A percentile compares a stretch with the other conserved stretches of the same genome.
Conservation (phyloP, 2,329 filamentous ascomycete species). For the Cytospora piceae region DNA sequence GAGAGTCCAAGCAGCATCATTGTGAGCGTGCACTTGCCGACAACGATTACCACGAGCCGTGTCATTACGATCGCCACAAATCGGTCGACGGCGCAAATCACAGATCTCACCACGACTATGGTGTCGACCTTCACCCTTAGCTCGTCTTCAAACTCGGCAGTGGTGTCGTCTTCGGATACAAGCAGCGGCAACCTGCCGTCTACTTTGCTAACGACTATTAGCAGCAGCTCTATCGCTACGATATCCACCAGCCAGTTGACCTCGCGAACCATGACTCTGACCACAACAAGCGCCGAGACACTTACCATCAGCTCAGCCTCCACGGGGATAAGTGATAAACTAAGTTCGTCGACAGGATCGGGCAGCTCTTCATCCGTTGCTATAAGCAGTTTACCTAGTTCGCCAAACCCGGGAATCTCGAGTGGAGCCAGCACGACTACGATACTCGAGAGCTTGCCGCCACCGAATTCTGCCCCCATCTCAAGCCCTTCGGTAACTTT, state of each 20-base stretch:
- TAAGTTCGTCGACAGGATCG: not conserved
- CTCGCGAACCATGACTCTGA: constrained; percentile 16
- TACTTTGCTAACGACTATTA: constrained; percentile 12
- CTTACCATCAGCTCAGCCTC: constrained; percentile 12
- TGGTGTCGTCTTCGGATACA: not conserved
- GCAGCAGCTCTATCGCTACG: constrained; percentile 16
- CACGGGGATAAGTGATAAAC: not conserved
- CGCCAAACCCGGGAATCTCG: not conserved
- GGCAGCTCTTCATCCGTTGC: not conserved
- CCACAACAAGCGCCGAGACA: constrained; percentile 16
- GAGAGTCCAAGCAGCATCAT: not conserved
- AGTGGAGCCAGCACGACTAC: not conserved
- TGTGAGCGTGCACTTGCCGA: constrained; percentile 1
- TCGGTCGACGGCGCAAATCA: constrained; percentile 26
- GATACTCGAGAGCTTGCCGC: not conserved
- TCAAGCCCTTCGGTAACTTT: not conserved
- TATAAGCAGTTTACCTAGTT: not conserved
- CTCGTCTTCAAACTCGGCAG: not conserved
- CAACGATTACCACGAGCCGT: constrained; percentile 20
- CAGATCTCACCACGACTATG: constrained; percentile 21
- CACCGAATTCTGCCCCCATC: not conserved
- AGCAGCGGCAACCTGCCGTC: not conserved
- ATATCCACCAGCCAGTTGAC: constrained; percentile 25
- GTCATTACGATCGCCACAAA: constrained; percentile 24
- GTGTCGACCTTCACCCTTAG: constrained; percentile 15